These are phyloP conservation scores for Coccomyxa sp. DNA, from an alignment of 139 green algal species.

Conservation along the genomic window DNA sequence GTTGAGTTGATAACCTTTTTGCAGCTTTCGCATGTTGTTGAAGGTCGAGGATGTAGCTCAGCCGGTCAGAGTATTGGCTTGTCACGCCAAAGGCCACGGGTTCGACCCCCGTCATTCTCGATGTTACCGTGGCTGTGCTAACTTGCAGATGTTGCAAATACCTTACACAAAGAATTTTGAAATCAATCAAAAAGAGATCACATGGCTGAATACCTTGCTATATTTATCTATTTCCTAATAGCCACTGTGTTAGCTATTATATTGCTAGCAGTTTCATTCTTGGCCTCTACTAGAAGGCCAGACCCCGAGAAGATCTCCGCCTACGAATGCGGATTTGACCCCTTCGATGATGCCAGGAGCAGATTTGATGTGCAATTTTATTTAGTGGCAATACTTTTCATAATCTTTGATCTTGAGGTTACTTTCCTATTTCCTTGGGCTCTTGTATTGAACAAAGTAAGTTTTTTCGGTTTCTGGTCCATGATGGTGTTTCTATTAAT, in stretches of 20 bases:
- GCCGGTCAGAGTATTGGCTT: slow-evolving; percentile 44
- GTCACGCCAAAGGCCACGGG: slow-evolving; percentile 44
- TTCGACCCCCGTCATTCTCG: slow-evolving; percentile 45
- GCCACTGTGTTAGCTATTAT: slow-evolving; percentile 37
- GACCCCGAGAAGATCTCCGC: slow-evolving; percentile 57
- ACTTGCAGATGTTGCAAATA: slow-evolving; percentile 18
- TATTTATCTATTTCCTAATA: slow-evolving; percentile 56
- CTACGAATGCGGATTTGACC: slow-evolving; percentile 56
- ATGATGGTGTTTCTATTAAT: slow-evolving; percentile 50
- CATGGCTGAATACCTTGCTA: slow-evolving; percentile 46
- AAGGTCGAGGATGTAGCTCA: slow-evolving; percentile 30
- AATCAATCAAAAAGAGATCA: slow-evolving; percentile 18
- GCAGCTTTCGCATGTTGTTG: neutral
- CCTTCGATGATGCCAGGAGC: slow-evolving; percentile 54
- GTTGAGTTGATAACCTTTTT: too few species aligned
- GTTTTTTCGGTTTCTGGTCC: slow-evolving; percentile 46
- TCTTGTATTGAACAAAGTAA: slow-evolving; percentile 38
- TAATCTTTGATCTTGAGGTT: slow-evolving; percentile 54
- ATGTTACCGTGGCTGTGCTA: slow-evolving; percentile 34
- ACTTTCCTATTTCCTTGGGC: slow-evolving; percentile 50
- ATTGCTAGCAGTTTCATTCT: slow-evolving; percentile 50
- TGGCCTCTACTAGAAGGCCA: slow-evolving; percentile 48
- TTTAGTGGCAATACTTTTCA: slow-evolving; percentile 60
- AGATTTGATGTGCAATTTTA: slow-evolving; percentile 63
- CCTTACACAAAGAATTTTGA: slow-evolving; percentile 21